These are phyloP conservation scores for Trichoderma atrobrunneum DNA, from an alignment of 2,329 filamentous ascomycete species.

Conservation along the genomic window DNA sequence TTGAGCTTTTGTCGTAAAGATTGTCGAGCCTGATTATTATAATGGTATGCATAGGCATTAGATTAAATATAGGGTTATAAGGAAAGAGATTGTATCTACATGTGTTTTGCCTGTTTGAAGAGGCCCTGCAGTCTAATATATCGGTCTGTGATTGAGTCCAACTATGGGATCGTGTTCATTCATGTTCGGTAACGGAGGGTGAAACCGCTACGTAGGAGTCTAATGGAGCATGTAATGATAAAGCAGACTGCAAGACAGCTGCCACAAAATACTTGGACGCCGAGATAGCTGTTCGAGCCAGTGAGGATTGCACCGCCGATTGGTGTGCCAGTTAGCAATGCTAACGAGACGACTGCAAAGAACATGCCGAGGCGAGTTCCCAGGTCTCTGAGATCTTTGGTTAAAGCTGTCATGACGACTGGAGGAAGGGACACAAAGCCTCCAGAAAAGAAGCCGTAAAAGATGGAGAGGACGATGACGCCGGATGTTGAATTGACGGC, in stretches of 20 bases:
- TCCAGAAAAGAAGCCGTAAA: not conserved
- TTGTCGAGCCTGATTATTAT: not conserved
- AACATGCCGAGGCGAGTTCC: not conserved
- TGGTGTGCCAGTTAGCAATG: not conserved
- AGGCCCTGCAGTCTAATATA: not conserved
- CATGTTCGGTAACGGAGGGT: not conserved
- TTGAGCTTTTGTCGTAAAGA: conserved; percentile 31
- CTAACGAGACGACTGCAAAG: not conserved
- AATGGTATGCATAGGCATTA: not conserved
- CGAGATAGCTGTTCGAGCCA: not conserved
- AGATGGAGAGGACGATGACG: not conserved
- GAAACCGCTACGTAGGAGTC: not conserved
- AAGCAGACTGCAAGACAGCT: not conserved
- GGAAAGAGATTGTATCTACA: not conserved
- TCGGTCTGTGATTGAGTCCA: not conserved
- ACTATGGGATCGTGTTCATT: not conserved
- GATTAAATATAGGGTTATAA: not conserved
- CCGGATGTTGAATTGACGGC: not conserved
- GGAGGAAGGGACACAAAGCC: not conserved
- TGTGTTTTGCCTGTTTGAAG: not conserved
- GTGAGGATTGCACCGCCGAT: not conserved
- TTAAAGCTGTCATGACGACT: not conserved
- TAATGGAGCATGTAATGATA: not conserved
- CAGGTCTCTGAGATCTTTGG: not conserved
- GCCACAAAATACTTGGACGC: not conserved